A percentile compares a stretch with the other conserved stretches of the same genome.
These are phyloP conservation scores for Lentinula sp. DNA, from an alignment of 768 basidiomycete species.

Conservation along the genomic window DNA sequence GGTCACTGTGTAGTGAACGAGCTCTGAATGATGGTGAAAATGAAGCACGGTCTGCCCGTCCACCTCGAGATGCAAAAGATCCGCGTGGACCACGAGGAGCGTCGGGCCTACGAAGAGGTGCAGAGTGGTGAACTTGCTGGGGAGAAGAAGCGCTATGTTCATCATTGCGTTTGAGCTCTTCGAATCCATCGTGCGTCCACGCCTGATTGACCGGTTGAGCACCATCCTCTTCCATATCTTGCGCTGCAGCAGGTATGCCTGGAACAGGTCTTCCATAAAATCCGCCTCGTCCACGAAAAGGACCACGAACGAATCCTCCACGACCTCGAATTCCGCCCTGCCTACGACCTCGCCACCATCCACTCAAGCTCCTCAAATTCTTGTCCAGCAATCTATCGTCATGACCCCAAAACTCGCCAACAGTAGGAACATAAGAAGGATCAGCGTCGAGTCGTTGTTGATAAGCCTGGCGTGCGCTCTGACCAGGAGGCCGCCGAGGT, in stretches of 20 bases:
- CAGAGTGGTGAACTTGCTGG: constrained; percentile 23
- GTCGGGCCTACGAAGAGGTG: constrained; percentile 25
- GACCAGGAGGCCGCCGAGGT: constrained; percentile 36
- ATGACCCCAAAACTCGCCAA: constrained; percentile 93
- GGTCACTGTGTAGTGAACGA: constrained; percentile 22
- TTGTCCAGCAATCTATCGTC: constrained; percentile 87
- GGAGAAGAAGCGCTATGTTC: constrained; percentile 30
- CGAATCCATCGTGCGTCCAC: constrained; percentile 87
- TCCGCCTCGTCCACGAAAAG: constrained; percentile 49
- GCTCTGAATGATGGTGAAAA: constrained; percentile 23
- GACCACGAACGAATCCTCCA: constrained; percentile 31
- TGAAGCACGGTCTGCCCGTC: constrained; percentile 42
- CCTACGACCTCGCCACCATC: constrained; percentile 84
- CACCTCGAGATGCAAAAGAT: constrained; percentile 37
- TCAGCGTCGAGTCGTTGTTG: constrained; percentile 76
- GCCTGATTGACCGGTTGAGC: constrained; percentile 49
- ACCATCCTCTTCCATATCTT: constrained; percentile 17
- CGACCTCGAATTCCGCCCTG: constrained; percentile 63
- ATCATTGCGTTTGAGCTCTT: constrained; percentile 77
- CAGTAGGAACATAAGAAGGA: constrained; percentile 84
- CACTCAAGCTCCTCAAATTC: constrained; percentile 73
- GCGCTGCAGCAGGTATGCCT: constrained; percentile 9
- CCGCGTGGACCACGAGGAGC: constrained; percentile 40
- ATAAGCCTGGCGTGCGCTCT: constrained; percentile 79
- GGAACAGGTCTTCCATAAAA: constrained; percentile 19